Evolutionary conservation across 2,329 filamentous ascomycete genomes (phyloP).

Genomic region (Cyphellophora europaea): DNA sequence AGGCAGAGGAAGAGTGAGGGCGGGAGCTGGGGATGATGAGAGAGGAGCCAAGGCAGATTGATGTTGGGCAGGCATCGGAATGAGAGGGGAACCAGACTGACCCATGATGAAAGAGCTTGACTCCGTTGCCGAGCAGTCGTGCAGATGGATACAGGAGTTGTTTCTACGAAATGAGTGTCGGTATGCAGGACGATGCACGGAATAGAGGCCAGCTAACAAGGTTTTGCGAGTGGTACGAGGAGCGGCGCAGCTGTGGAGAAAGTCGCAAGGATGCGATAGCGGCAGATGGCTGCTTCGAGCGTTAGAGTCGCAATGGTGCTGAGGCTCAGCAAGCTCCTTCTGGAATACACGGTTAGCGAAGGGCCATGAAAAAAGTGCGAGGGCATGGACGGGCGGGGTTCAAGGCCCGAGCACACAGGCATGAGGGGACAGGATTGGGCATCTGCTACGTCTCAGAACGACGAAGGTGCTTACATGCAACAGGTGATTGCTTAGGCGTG

Average conservation of each 20-base stretch:
- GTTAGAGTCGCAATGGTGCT: conserved; percentile 1
- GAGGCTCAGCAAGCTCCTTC: not conserved
- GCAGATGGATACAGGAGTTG: conserved; percentile 17
- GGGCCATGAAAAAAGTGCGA: too few relatives aligned
- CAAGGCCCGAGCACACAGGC: too few relatives aligned
- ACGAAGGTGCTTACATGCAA: not conserved
- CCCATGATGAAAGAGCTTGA: conserved; percentile 21
- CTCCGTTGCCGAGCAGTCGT: conserved; percentile 21
- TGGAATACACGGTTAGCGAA: too few relatives aligned
- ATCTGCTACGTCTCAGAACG: not conserved
- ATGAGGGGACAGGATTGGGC: too few relatives aligned
- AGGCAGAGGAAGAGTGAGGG: conserved; percentile 12
- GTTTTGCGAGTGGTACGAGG: conserved; percentile 20
- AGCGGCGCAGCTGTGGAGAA: conserved; percentile 2
- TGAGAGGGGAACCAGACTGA: conserved; percentile 18
- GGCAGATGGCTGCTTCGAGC: too few relatives aligned
- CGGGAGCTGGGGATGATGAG: too few relatives aligned
- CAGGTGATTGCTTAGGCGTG: too few relatives aligned
- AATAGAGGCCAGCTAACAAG: conserved; percentile 20
- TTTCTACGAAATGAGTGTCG: conserved; percentile 21
- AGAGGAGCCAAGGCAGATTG: conserved; percentile 9
- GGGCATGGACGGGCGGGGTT: too few relatives aligned
- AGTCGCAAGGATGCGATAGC: not conserved
- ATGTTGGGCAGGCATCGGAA: conserved; percentile 12
- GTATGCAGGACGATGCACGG: conserved; percentile 21